These are phyloP conservation scores for Fusarium beomiforme DNA, from an alignment of 2,329 filamentous ascomycete species.

Conservation along the genomic window DNA sequence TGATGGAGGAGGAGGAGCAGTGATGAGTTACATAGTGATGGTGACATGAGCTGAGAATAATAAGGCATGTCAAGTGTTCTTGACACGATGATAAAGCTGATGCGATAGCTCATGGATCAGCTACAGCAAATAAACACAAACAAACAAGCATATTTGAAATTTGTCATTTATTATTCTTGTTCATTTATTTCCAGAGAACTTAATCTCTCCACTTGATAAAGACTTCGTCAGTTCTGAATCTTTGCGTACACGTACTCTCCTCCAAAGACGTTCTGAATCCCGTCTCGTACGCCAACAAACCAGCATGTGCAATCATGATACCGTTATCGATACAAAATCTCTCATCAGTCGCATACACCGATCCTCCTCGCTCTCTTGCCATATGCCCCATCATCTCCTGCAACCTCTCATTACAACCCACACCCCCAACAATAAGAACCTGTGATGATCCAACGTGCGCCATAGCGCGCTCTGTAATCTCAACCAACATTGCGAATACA, in stretches of 20 bases:
- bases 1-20: not conserved
- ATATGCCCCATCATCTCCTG: conserved; percentile 99
- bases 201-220: conserved; percentile 80
- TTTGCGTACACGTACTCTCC: conserved; percentile 86
- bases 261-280: conserved; percentile 81
- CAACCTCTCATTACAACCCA: conserved; percentile 92
- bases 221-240: conserved; percentile 85
- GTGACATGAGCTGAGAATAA: not conserved
- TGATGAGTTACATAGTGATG: not conserved
- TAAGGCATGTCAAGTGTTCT: not conserved
- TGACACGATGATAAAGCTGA: not conserved
- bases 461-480: conserved; percentile 99
- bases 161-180: not conserved
- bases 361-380: conserved; percentile 88
- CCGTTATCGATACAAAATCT: conserved; percentile 99
- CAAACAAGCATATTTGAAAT: not conserved
- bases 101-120: not conserved
- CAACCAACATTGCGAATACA: conserved; percentile 95
- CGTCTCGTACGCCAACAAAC: conserved; percentile 83
- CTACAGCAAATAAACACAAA: conserved; percentile 4
- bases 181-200: not conserved
- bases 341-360: conserved; percentile 94
- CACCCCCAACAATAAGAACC: conserved; percentile 94
- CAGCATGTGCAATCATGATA: conserved; percentile 99
- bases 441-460: conserved; percentile 92